A percentile compares a stretch with the other conserved stretches of the same genome.
phyloP scores from a whole-genome alignment of 306 rosid genomes.

The Cicer bijugum region DNA sequence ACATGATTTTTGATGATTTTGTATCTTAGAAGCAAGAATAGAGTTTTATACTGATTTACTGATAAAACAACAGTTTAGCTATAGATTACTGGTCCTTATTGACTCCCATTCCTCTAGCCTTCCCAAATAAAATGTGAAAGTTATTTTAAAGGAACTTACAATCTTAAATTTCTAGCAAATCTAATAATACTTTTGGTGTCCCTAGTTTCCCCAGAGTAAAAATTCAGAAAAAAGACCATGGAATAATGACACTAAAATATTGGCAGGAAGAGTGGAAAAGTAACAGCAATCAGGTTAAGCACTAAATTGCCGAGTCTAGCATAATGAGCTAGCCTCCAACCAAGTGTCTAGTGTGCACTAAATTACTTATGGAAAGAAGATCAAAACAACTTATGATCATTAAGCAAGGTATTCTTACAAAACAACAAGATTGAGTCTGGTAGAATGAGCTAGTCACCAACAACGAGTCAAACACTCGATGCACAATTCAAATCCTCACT shows the following conservation, averaged over 20 bases:
- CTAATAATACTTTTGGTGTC: neutral
- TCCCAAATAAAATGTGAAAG: neutral
- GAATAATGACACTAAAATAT: neutral
- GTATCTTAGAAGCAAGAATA: neutral
- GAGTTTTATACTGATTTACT: slow-evolving; percentile 14
- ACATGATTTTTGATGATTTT: slow-evolving; percentile 1
- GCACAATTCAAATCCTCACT: neutral
- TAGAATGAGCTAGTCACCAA: neutral
- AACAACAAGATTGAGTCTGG: neutral
- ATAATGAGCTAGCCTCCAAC: too few species aligned
- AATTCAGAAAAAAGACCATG: neutral
- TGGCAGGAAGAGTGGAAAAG: neutral
- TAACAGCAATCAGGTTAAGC: neutral
- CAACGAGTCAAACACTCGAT: neutral
- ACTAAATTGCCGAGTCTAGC: neutral
- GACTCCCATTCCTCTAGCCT: neutral
- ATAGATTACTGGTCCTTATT: neutral
- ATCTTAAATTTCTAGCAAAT: neutral
- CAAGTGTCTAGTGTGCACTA: too few species aligned
- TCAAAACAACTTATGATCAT: neutral
- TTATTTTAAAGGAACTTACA: neutral
- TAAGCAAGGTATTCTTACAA: neutral
- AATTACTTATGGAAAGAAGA: neutral
- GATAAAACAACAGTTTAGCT: neutral
- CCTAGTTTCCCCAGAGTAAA: neutral